Conservation (phyloP, 306 rosid species). For the Prunus mira region DNA sequence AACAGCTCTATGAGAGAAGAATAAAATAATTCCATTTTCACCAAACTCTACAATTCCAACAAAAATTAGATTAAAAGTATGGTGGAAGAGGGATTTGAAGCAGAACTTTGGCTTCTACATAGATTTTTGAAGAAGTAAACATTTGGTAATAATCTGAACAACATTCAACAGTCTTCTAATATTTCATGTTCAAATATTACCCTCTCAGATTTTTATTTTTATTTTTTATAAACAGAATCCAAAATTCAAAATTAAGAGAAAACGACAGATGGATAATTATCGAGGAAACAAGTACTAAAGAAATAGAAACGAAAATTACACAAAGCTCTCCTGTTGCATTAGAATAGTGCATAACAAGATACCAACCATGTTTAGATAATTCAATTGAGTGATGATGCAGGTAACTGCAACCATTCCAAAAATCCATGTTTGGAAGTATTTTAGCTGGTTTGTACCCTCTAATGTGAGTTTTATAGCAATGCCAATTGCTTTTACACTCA, state of each 20-base stretch:
- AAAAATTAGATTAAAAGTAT: not conserved
- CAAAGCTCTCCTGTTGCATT: not conserved
- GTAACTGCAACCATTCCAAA: slow-evolving; percentile 69
- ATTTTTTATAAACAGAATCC: not conserved
- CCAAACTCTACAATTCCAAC: not conserved
- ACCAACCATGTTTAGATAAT: slow-evolving; percentile 79
- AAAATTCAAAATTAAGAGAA: not conserved
- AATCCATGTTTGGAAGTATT: slow-evolving; percentile 76
- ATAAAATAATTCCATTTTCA: too few relatives aligned
- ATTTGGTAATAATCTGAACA: not conserved
- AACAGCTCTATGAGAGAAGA: too few relatives aligned
- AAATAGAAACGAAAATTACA: not conserved
- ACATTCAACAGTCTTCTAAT: not conserved
- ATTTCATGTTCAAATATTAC: not conserved
- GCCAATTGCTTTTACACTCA: slow-evolving; percentile 89
- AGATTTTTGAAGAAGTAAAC: not conserved
- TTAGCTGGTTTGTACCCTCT: slow-evolving; percentile 71
- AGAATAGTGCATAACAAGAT: not conserved
- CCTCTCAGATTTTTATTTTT: not conserved
- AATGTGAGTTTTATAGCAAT: slow-evolving; percentile 81
- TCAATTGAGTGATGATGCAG: slow-evolving; percentile 71
- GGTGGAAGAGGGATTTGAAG: not conserved
- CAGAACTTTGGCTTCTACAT: not conserved
- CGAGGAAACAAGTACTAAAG: not conserved
- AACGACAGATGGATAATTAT: not conserved